Conservation (phyloP, 176 grass and related monocot genomes). For the Oryza meridionalis region DNA sequence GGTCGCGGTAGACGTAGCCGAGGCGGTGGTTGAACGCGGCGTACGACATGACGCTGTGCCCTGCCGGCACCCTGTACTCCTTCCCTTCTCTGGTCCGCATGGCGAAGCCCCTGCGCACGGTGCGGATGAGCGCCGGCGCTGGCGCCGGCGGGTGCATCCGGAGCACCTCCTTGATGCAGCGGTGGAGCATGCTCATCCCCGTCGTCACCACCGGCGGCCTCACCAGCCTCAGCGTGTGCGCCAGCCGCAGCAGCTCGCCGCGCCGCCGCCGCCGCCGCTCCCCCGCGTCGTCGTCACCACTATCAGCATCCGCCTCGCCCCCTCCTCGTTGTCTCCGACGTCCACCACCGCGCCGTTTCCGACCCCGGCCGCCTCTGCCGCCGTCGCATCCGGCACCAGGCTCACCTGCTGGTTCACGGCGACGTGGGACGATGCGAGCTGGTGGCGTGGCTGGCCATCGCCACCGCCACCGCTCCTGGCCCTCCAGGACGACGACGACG, state of each 20-base stretch:
- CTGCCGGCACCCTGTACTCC: conserved; percentile 54
- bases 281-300: conserved; percentile 84
- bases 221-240: conserved; percentile 75
- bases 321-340: conserved; percentile 46
- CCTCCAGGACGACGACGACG: conserved; percentile 34
- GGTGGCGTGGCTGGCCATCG: conserved; percentile 1
- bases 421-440: conserved; percentile 33
- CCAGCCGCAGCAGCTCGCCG: conserved; percentile 61
- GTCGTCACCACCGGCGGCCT: conserved; percentile 55
- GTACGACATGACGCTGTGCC: conserved; percentile 45
- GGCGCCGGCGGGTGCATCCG: conserved; percentile 51
- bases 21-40: conserved; percentile 51
- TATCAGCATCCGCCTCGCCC: conserved; percentile 54
- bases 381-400: not conserved
- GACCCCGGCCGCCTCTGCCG: not conserved
- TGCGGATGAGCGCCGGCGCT: conserved; percentile 52
- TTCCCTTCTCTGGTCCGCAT: conserved; percentile 51
- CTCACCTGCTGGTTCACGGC: conserved; percentile 32
- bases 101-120: conserved; percentile 49
- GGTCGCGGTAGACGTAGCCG: conserved; percentile 41
- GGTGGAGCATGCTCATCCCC: conserved; percentile 57
- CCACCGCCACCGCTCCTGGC: not conserved
- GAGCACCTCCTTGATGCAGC: conserved; percentile 62
- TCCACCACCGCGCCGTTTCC: conserved; percentile 32
- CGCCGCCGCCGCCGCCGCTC: conserved; percentile 46